Base-by-base conservation (phyloP, 148 eudicot genomes). In the Silene latifolia region DNA sequence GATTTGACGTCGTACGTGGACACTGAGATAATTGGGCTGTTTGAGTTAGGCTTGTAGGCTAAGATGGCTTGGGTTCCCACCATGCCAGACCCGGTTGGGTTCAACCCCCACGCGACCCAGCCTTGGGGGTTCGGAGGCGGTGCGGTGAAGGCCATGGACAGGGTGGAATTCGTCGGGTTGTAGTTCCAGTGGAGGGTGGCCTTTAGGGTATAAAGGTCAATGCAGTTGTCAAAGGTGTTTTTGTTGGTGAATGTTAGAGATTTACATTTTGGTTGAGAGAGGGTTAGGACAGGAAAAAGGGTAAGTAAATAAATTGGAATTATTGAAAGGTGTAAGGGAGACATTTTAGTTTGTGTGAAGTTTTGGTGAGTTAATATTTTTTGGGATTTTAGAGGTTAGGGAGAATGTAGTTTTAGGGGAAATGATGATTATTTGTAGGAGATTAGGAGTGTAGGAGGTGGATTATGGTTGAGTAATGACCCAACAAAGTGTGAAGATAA, bases 41-140 rank as follows among this genome's bases (percentile, higher is more conserved):
- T 44, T 1, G 82, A 67, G 1, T 84, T 21, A 15, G 77, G 70
- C 42, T 76, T 86, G 70, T 77, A 83, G 4, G 91, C 98, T 13
- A 90, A 14, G 6, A 93, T 74, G 0, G 96, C 75, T 56, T 89
- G 93, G 0, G 96, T 66, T 0, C 98, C 98, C 4, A 24, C 79
- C 96, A 93, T 93, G 27, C 89, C 92, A 11, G 82, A n/a, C 4
- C 72, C 81, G 8, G 82, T 84, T 5, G 98, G 96, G 83, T 93
- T 93, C 0, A 90, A 68, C 7, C 87, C 98, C 96, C 92, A 93
- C 0, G 93, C 81, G 35, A 93, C 85, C 96, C 98, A 93, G 0
- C 98, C 98, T 29, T 58, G 24, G 14, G 88, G 42, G 1, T 67
- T 44, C 1, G 87, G 76, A 0, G 89, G 93, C 3, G 80, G 23